A percentile compares a stretch with the other conserved stretches of the same genome.
These are phyloP conservation scores for Cladophialophora carrionii DNA, from an alignment of 2,329 filamentous ascomycete species.

Conservation along the genomic window DNA sequence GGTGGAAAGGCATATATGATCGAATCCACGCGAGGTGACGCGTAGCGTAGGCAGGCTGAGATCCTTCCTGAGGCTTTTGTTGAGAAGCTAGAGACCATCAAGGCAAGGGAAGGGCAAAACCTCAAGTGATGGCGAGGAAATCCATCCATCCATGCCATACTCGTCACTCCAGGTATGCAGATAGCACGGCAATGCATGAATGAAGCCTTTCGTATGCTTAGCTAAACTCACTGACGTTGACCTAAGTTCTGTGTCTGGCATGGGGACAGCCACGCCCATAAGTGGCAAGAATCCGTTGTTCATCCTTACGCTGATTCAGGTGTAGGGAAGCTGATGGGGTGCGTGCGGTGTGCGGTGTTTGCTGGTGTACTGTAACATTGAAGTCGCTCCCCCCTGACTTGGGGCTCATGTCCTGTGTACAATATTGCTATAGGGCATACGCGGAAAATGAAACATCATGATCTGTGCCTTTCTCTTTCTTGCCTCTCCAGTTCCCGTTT, in stretches of 20 bases:
- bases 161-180: too few relatives aligned
- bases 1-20: not conserved
- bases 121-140: too few relatives aligned
- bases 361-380: not conserved
- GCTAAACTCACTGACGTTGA: not conserved
- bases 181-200: not conserved
- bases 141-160: too few relatives aligned
- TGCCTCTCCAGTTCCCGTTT: slow-evolving; percentile 43
- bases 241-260: not conserved
- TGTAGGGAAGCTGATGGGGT: not conserved
- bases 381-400: not conserved
- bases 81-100: not conserved
- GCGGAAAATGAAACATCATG: not conserved
- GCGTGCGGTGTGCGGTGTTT: too few relatives aligned
- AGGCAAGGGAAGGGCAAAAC: too few relatives aligned
- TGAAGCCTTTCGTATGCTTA: not conserved
- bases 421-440: not conserved
- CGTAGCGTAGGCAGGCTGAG: too few relatives aligned
- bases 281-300: not conserved
- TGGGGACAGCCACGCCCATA: not conserved
- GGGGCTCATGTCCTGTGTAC: not conserved
- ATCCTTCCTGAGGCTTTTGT: too few relatives aligned
- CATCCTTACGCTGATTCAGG: too few relatives aligned
- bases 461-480: slow-evolving; percentile 6
- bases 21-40: too few relatives aligned